Evolutionary conservation across 2,329 filamentous ascomycete species (phyloP).

Genomic region (Parascedosporium putredinis): DNA sequence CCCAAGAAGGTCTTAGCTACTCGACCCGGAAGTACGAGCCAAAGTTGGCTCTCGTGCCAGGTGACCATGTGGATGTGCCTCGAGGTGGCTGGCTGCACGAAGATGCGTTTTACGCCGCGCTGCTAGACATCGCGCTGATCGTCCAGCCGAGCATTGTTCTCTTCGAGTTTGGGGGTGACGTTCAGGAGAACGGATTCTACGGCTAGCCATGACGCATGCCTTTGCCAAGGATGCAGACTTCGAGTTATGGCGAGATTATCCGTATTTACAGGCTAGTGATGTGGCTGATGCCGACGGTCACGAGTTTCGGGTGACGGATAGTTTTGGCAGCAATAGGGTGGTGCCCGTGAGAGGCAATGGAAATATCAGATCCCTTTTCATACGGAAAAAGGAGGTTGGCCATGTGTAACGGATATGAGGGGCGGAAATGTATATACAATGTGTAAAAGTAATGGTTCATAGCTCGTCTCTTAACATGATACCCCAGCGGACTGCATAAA

Average conservation of each 20-base stretch:
- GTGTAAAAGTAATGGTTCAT: neutral
- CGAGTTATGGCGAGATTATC: conserved; percentile 66
- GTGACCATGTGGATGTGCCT: conserved; percentile 18
- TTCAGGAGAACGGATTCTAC: conserved; percentile 56
- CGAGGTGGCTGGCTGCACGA: conserved; percentile 23
- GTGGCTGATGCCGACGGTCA: neutral
- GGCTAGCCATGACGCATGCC: conserved; percentile 27
- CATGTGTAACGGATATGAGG: too few species aligned
- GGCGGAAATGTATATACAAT: too few species aligned
- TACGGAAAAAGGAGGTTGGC: conserved; percentile 9
- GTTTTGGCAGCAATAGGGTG: conserved; percentile 8
- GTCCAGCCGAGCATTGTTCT: conserved; percentile 46
- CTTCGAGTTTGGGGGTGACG: conserved; percentile 60
- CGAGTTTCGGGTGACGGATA: conserved; percentile 14
- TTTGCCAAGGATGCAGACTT: conserved; percentile 24
- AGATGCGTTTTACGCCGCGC: conserved; percentile 56
- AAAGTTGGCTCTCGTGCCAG: conserved; percentile 61
- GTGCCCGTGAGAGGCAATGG: conserved; percentile 32
- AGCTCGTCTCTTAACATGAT: conserved; percentile 3
- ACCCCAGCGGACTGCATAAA: neutral
- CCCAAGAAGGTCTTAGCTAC: conserved; percentile 40
- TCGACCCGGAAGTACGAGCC: conserved; percentile 81
- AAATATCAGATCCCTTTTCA: conserved; percentile 34
- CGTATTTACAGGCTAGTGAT: conserved; percentile 29
- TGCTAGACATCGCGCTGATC: conserved; percentile 44